These are phyloP conservation scores for Malassezia japonica DNA, from an alignment of 1,284 basidiomycete species.

Conservation along the genomic window DNA sequence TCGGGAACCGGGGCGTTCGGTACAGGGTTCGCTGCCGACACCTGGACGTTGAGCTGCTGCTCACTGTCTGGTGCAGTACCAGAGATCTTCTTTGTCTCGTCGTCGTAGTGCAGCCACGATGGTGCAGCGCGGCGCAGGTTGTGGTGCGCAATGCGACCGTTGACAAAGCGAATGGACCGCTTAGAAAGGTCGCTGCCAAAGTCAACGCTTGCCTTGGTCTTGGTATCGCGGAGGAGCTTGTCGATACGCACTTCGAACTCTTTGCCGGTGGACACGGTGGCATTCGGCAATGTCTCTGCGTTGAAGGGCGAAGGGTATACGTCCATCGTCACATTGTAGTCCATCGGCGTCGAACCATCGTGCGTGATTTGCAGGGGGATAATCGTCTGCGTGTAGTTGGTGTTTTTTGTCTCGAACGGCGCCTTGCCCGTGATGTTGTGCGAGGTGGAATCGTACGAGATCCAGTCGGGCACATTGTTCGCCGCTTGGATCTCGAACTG, in stretches of 20 bases:
- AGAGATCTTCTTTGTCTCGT: neutral
- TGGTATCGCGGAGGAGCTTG: conserved; percentile 13
- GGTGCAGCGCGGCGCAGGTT: conserved; percentile 4
- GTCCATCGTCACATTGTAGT: conserved; percentile 49
- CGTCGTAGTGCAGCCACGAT: conserved; percentile 10
- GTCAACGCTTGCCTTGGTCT: conserved; percentile 11
- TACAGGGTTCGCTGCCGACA: conserved; percentile 2
- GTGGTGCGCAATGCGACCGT: neutral
- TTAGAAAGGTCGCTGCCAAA: neutral
- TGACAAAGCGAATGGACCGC: neutral
- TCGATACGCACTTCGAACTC: conserved; percentile 14
- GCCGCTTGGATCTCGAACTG: conserved; percentile 54
- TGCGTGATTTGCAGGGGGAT: conserved; percentile 2
- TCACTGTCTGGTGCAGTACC: conserved; percentile 5
- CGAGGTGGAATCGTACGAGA: neutral
- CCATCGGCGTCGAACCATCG: conserved; percentile 52
- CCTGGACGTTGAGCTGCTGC: conserved; percentile 1
- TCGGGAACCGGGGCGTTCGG: neutral
- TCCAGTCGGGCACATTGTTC: conserved; percentile 21
- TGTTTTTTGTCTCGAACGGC: neutral
- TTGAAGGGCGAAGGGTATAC: conserved; percentile 64
- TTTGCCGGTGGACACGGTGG: conserved; percentile 16
- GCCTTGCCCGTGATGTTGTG: conserved; percentile 8
- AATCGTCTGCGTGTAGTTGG: neutral
- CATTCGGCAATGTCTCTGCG: conserved; percentile 53